A percentile compares a stretch with the other conserved stretches of the same genome.
These are phyloP conservation scores for Diplosphaera chodatii DNA, from an alignment of 139 green algal genomes.

Conservation along the genomic window DNA sequence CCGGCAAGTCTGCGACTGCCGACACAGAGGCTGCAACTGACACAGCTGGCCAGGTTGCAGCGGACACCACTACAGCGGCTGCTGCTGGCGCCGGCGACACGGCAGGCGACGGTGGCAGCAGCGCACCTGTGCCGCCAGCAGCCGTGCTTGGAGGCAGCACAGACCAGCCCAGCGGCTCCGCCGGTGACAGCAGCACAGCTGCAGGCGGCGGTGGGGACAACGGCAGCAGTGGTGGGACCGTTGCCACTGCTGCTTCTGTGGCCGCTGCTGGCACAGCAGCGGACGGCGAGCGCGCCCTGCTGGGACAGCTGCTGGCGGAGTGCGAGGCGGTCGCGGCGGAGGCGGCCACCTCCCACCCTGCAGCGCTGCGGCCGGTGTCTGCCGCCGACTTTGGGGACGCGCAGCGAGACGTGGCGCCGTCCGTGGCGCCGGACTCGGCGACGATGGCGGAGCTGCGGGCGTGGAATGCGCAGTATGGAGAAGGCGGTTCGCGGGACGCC, in stretches of 20 bases:
- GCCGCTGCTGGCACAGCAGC: not conserved
- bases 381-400: constrained; percentile 31
- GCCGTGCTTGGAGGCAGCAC: too few relatives aligned
- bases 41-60: not conserved
- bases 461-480: constrained; percentile 29
- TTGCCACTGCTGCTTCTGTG: not conserved
- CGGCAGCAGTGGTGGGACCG: not conserved
- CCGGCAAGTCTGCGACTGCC: constrained; percentile 10
- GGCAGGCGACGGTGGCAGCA: too few relatives aligned
- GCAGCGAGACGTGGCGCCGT: constrained; percentile 20
- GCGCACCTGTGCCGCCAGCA: too few relatives aligned
- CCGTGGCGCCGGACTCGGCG: constrained; percentile 15
- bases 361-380: constrained; percentile 9
- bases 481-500: not conserved
- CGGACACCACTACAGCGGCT: not conserved
- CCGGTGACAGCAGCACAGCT: too few relatives aligned
- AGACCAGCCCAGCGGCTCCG: too few relatives aligned
- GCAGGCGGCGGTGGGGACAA: not conserved
- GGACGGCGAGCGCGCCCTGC: not conserved
- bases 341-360: not conserved
- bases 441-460: constrained; percentile 27
- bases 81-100: too few relatives aligned
- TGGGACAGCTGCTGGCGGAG: constrained; percentile 5
- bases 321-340: constrained; percentile 2
- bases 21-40: not conserved